Evolutionary conservation across 106 monocot genomes (phyloP).

Genomic region (Dioscorea alata): DNA sequence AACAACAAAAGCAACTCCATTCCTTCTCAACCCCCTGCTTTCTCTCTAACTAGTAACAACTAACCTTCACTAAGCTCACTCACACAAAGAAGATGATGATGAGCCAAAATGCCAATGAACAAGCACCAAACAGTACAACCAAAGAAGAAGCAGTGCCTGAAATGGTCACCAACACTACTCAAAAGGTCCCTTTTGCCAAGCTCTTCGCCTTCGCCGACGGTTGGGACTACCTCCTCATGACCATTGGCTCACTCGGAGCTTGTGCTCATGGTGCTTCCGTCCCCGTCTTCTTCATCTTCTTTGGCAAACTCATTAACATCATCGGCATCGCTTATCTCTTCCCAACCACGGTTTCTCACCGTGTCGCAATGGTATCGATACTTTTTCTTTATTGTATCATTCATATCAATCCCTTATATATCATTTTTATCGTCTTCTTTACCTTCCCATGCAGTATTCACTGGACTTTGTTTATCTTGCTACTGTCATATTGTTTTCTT

Average conservation of each 20-base stretch:
- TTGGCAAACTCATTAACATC: conserved; percentile 97
- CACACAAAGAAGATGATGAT: conserved; percentile 9
- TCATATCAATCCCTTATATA: neutral
- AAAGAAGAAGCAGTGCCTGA: conserved; percentile 1
- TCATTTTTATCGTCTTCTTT: neutral
- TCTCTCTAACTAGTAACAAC: neutral
- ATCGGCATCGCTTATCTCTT: conserved; percentile 93
- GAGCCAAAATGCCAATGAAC: neutral
- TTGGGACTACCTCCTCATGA: conserved; percentile 80
- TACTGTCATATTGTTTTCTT: conserved; percentile 76
- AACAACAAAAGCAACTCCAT: too few species aligned
- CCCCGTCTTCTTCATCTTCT: conserved; percentile 98
- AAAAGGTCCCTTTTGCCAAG: conserved; percentile 81
- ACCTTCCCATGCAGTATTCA: conserved; percentile 54
- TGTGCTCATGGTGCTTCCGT: conserved; percentile 93
- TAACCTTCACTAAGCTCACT: neutral
- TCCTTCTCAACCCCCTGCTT: neutral
- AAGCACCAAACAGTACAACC: neutral
- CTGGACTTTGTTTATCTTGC: conserved; percentile 91
- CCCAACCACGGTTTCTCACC: conserved; percentile 64
- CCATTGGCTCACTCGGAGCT: conserved; percentile 69
- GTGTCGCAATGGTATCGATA: conserved; percentile 53
- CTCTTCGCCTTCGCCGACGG: conserved; percentile 88
- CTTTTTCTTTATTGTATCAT: neutral
- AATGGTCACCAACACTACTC: conserved; percentile 11